Conservation (phyloP, 345 rosid genomes). For the Anastatica hierochuntica region DNA sequence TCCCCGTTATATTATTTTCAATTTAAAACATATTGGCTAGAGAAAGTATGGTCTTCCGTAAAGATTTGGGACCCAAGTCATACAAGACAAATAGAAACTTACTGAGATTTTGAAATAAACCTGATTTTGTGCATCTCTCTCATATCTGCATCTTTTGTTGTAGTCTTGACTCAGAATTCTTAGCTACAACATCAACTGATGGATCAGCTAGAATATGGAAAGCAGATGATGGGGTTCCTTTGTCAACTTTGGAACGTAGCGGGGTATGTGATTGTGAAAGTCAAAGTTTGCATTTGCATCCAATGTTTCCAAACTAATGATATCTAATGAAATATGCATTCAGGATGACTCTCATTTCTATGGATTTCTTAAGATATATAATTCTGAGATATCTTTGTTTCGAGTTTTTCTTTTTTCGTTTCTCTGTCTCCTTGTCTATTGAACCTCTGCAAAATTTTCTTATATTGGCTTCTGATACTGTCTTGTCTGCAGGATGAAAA, state of each 20-base stretch:
- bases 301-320: neutral
- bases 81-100: neutral
- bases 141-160: constrained; percentile 18
- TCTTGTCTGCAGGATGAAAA: constrained; percentile 59
- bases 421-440: neutral
- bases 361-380: neutral
- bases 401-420: neutral
- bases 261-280: constrained; percentile 34
- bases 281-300: neutral
- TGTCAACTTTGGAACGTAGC: constrained; percentile 61
- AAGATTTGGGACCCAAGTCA: neutral
- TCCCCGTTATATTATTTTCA: neutral
- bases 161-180: constrained; percentile 86
- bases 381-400: neutral
- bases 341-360: neutral
- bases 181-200: constrained; percentile 82
- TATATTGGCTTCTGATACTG: neutral
- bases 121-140: constrained; percentile 8
- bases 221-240: constrained; percentile 69
- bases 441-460: neutral
- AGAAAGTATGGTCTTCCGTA: neutral
- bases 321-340: neutral
- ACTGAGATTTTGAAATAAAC: neutral
- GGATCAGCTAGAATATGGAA: constrained; percentile 96
- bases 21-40: neutral